Conservation (phyloP, 2,329 filamentous ascomycete species). For the Seiridium cupressi region DNA sequence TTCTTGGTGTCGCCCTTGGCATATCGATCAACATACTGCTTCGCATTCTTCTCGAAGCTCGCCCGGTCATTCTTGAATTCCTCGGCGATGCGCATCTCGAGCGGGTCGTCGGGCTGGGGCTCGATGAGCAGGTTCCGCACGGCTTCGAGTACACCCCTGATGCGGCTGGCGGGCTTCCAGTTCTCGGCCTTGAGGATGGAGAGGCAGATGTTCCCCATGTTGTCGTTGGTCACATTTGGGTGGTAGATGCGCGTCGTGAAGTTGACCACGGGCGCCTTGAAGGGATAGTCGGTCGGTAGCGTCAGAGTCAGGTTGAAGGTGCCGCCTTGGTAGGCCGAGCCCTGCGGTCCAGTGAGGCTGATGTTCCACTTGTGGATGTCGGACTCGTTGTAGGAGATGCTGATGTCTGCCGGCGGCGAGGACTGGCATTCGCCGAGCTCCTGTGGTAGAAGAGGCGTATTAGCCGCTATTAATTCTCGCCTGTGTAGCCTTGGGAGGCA, state of each 20-base stretch:
- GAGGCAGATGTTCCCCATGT: conserved; percentile 81
- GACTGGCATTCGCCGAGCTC: conserved; percentile 52
- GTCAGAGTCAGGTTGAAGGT: conserved; percentile 70
- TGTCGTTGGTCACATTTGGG: conserved; percentile 89
- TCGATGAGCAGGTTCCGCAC: conserved; percentile 72
- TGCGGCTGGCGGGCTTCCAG: conserved; percentile 87
- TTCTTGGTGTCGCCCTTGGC: conserved; percentile 44
- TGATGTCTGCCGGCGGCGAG: conserved; percentile 45
- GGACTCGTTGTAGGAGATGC: conserved; percentile 39
- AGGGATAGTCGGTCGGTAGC: conserved; percentile 81
- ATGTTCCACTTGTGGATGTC: conserved; percentile 54
- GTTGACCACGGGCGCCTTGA: conserved; percentile 78
- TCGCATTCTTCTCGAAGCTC: conserved; percentile 73
- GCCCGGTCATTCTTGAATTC: conserved; percentile 69
- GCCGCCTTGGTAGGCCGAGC: conserved; percentile 59
- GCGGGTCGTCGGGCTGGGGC: conserved; percentile 85
- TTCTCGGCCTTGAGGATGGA: conserved; percentile 79
- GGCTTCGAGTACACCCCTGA: conserved; percentile 74
- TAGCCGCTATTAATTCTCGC: no score
- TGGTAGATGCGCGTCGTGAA: conserved; percentile 94
- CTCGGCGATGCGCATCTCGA: conserved; percentile 83
- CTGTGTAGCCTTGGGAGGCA: no score
- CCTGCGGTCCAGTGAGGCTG: conserved; percentile 41
- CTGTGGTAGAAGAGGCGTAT: conserved; percentile 30
- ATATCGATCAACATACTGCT: conserved; percentile 71